Percentiles rank a stretch among this genome's conserved stretches.
phyloP scores from a whole-genome alignment of 2,329 filamentous ascomycete genomes.

The Myriosclerotinia duriaeana region DNA sequence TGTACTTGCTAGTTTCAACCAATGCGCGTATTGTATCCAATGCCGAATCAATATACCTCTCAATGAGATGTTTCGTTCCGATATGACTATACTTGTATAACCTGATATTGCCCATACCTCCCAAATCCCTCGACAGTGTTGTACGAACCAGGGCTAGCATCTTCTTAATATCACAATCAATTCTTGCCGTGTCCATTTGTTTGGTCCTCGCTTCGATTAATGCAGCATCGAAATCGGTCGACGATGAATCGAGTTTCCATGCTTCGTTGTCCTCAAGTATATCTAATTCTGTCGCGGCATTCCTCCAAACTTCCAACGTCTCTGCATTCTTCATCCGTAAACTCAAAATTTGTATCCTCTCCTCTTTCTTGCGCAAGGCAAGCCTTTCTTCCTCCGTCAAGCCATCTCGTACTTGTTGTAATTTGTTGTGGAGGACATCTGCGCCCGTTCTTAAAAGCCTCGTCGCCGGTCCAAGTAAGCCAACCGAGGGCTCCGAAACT shows the following conservation, averaged over 20 bases:
- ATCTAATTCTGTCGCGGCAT: slow-evolving; percentile 75
- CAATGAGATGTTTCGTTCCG: slow-evolving; percentile 84
- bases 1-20: slow-evolving; percentile 57
- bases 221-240: slow-evolving; percentile 57
- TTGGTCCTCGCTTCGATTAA: slow-evolving; percentile 68
- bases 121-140: slow-evolving; percentile 74
- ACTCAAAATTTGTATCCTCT: slow-evolving; percentile 62
- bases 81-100: slow-evolving; percentile 83
- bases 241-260: slow-evolving; percentile 69
- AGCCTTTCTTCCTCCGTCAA: slow-evolving; percentile 48
- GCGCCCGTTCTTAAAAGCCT: slow-evolving; percentile 33
- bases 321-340: slow-evolving; percentile 66
- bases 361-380: slow-evolving; percentile 50
- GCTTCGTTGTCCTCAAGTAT: slow-evolving; percentile 73
- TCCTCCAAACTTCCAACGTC: slow-evolving; percentile 70
- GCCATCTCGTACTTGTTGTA: slow-evolving; percentile 36
- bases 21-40: slow-evolving; percentile 71
- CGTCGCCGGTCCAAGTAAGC: slow-evolving; percentile 34
- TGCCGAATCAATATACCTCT: slow-evolving; percentile 80
- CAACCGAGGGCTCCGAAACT: slow-evolving; percentile 26
- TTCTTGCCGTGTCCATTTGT: slow-evolving; percentile 72
- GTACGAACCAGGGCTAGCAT: slow-evolving; percentile 84
- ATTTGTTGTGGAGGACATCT: slow-evolving; percentile 35
- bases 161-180: slow-evolving; percentile 66
- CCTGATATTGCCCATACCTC: slow-evolving; percentile 79